Conservation (phyloP, 805 yeast species). For the Spathaspora boniae region DNA sequence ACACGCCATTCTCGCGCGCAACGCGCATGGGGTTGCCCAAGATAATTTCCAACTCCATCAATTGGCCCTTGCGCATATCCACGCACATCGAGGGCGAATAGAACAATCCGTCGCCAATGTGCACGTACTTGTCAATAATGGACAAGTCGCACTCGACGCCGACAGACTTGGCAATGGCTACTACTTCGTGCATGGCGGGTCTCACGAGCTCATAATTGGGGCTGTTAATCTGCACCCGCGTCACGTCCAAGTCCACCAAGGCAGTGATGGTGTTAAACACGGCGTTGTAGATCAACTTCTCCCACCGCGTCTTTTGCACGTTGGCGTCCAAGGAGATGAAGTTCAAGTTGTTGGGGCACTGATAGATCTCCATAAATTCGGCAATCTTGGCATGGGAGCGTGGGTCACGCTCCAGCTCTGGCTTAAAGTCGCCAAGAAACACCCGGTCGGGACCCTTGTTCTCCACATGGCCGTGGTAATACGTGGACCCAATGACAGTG, state of each 20-base stretch:
- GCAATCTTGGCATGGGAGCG: conserved; percentile 11
- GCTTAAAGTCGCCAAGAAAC: conserved; percentile 21
- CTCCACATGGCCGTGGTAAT: conserved; percentile 18
- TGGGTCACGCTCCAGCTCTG: conserved; percentile 13
- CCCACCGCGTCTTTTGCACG: conserved; percentile 36
- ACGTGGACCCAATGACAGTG: conserved; percentile 32
- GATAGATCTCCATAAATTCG: conserved; percentile 26
- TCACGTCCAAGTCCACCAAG: conserved; percentile 30
- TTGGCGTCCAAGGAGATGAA: conserved; percentile 23
- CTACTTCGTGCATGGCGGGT: conserved; percentile 69
- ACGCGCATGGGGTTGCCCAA: conserved; percentile 38
- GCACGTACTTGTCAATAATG: conserved; percentile 47
- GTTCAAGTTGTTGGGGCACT: conserved; percentile 24
- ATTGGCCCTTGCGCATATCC: conserved; percentile 34
- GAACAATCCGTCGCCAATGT: conserved; percentile 44
- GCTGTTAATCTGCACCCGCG: conserved; percentile 32
- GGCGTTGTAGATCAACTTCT: conserved; percentile 34
- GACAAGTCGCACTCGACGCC: conserved; percentile 50
- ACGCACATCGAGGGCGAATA: conserved; percentile 42
- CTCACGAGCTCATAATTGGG: conserved; percentile 27
- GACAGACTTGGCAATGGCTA: conserved; percentile 64
- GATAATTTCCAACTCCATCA: conserved; percentile 38
- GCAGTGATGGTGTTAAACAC: conserved; percentile 35
- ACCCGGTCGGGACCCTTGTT: conserved; percentile 21
- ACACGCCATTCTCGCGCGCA: conserved; percentile 36